Evolutionary conservation across 1,284 basidiomycete genomes (phyloP), one percentile per base, ranked within the genome.

Genomic region (Cutaneotrichosporon curvatum): DNA sequence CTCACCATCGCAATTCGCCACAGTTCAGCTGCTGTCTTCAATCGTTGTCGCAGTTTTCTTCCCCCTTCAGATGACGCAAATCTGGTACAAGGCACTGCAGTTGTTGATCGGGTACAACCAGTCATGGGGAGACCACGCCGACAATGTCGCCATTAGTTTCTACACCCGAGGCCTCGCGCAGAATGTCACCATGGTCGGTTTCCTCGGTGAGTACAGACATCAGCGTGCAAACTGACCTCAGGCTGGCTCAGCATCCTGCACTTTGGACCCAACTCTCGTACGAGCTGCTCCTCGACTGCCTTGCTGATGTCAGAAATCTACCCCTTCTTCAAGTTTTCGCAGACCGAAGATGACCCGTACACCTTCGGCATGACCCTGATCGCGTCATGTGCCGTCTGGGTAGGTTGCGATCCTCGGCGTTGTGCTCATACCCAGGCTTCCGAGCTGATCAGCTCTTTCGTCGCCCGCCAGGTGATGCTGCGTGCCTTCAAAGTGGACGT

Each of bases 141-240:
- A 78, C 39, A 62, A 57, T 11, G 63, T 77, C 4, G 75, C 75
- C 0, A 67, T 69, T 30, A 62, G 63, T 12, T 75, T 79, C 43
- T 78, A 77, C 56, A 67, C 77, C 23, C 63, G 78, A n/a, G 74
- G 77, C 36, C 54, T 79, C 20, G 76, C 77, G n/a, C 77, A 79
- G 56, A 78, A 78, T 51, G 74, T 75, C 4, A 77, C 76, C 4
- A 78, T 74, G 60, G 59, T 76, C 2, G 72, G 63, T 4, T 73
- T 72, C 49, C 50, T 70, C 5, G 76, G 73, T 76, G 15, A 48
- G 62, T 50, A 4, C 35, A 22, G 18, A 11, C n/a, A 19, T 12
- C 23, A 8, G 12, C 30, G 32, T 12, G 8, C 25, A 33, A 30
- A 23, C 44, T 43, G 23, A 37, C 44, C n/a, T 1, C 43, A 70